Base-by-base conservation (phyloP, 352 stramenopile species). In the Phytophthora uliginosa region DNA sequence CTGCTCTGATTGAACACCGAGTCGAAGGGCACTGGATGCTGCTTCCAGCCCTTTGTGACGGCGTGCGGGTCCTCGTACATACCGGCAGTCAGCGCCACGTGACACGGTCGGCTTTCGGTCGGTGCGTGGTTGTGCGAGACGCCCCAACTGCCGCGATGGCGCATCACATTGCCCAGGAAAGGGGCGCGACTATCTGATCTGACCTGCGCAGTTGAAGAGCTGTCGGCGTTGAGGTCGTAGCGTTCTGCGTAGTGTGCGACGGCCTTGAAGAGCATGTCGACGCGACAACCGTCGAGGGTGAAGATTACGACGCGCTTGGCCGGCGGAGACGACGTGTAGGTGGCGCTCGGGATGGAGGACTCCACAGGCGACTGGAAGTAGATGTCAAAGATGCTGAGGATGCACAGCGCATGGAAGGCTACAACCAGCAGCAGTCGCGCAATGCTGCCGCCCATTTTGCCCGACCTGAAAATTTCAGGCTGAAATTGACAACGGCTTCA, bases 1-100 rank as follows among this genome's bases (percentile, higher is more conserved):
- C 54, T 73, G 60, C 86, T 95, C 74, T 95, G 88, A 67, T 95
- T 95, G 61, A 95, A 95, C 34, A 96, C 76, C 66, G 89, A 95
- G 73, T 96, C 88, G 59, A 95, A 96, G 17, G 94, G 84, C 26
- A 95, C 85, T 8, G 88, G 89, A 55, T 96, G 94, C 54, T 89
- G 84, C 66, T 93, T 89, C 88, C 88, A 96, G 54, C 80, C 84
- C 51, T 89, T 90, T 17, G 81, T 93, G 34, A 96, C 88, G 13
- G 89, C 88, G 65, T 89, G 92, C 34, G 94, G 88, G 64, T 96
- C 88, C 59, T 96, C 89, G 63, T 96, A 96, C 83, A 96, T 95
- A 13, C 89, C 89, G 1, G 89, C 89, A 65, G 94, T 94, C 20
- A 96, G 74, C 62, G 89, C 89, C 33, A 96, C 89, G 68, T 95